phyloP scores from a whole-genome alignment of 306 rosid species.

The Castanopsis chinensis region DNA sequence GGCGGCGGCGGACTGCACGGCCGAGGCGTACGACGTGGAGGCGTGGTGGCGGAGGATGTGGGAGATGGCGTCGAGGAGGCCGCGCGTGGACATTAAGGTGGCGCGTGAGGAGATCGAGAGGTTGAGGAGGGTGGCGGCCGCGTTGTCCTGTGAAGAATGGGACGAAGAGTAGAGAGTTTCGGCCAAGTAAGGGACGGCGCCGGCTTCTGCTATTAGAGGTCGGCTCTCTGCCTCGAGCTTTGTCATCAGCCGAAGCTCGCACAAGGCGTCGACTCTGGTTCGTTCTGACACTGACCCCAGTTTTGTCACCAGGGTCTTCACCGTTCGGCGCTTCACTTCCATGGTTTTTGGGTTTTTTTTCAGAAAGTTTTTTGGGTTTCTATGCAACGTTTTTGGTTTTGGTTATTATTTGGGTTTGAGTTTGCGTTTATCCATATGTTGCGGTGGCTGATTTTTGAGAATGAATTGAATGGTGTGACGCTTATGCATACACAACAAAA shows the following conservation, averaged over 20 bases:
- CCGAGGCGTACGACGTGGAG: constrained; percentile 53
- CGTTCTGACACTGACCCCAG: constrained; percentile 84
- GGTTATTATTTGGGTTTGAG: too few species aligned
- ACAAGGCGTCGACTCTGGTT: constrained; percentile 56
- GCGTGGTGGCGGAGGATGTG: constrained; percentile 60
- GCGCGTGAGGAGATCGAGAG: constrained; percentile 69
- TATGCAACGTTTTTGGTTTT: too few species aligned
- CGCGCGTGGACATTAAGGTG: constrained; percentile 68
- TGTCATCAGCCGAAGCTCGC: constrained; percentile 62
- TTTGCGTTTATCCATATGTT: too few species aligned
- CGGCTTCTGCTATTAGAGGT: constrained; percentile 66
- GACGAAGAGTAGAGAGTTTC: constrained; percentile 73
- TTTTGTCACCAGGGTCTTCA: constrained; percentile 45
- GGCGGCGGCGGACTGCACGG: constrained; percentile 88
- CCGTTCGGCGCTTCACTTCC: constrained; percentile 58
- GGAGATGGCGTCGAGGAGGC: constrained; percentile 80
- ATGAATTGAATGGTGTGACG: too few species aligned
- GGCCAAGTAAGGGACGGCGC: constrained; percentile 67
- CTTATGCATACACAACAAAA: too few species aligned
- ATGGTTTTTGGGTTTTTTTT: constrained; percentile 3
- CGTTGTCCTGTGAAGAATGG: constrained; percentile 66
- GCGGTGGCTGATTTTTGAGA: too few species aligned
- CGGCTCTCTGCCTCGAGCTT: constrained; percentile 70
- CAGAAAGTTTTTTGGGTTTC: too few species aligned
- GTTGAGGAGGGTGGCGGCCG: constrained; percentile 84